Percentiles rank a stretch among this genome's conserved stretches.
Conservation (phyloP, 495 filamentous ascomycete genomes). For the Cairneyella variabilis region DNA sequence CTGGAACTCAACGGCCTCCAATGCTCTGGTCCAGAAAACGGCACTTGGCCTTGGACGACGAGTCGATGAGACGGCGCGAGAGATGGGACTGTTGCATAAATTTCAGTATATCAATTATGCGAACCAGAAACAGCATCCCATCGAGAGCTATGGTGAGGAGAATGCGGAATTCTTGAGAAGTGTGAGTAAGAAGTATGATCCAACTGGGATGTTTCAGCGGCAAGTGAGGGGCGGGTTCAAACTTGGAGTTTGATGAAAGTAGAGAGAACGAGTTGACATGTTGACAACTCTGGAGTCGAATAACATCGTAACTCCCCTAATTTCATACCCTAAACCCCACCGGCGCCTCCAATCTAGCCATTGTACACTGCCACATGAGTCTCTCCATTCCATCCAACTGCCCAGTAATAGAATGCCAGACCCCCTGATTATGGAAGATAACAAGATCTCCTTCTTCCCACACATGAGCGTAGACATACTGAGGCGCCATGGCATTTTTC, state of each 20-base stretch:
- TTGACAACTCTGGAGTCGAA: too few species aligned
- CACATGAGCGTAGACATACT: conserved; percentile 3
- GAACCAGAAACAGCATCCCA: conserved; percentile 36
- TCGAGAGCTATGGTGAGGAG: conserved; percentile 43
- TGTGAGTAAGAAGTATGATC: conserved; percentile 46
- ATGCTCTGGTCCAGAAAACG: conserved; percentile 1
- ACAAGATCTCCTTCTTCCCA: conserved; percentile 9
- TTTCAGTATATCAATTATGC: conserved; percentile 46
- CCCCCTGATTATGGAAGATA: conserved; percentile 1
- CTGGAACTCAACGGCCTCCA: not conserved
- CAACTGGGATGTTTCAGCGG: conserved; percentile 35
- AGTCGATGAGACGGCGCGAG: not conserved
- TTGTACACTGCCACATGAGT: conserved; percentile 1
- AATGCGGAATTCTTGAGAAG: conserved; percentile 35
- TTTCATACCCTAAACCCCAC: not conserved
- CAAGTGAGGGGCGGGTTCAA: conserved; percentile 17
- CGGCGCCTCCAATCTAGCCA: not conserved
- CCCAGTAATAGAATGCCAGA: conserved; percentile 4
- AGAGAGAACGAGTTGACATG: too few species aligned
- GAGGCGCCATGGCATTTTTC: not conserved
- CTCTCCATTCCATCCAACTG: not conserved
- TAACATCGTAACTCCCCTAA: too few species aligned
- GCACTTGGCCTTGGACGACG: too few species aligned
- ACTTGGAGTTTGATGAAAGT: too few species aligned
- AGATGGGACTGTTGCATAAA: conserved; percentile 19